Evolutionary conservation across 306 rosid genomes (phyloP), one percentile per base, ranked within the genome.

Genomic region (Gastrolobium bilobum): DNA sequence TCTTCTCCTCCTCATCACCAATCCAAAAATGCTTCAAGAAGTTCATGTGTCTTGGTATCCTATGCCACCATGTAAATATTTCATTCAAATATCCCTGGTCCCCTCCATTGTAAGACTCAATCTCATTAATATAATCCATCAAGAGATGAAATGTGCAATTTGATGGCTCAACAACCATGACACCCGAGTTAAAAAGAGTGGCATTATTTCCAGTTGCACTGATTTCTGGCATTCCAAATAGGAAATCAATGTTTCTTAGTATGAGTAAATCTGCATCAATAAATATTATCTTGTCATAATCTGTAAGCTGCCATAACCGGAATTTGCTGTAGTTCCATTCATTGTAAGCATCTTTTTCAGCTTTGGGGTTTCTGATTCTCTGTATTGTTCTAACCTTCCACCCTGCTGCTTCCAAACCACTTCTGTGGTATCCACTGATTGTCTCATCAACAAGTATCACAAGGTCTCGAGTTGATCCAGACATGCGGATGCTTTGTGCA

Each of bases 291-390:
- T 93, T 95, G 90, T 92, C 98, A 66, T 95, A 95, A 53, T 95
- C 97, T 57, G 97, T 91, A 8, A 95, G 83, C 83, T 95, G 96
- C 99, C 97, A 95, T 51, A 95, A 74, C 75, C 99, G 80, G 79
- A 95, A 95, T 79, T 95, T 95, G 94, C 99, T 95, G 88, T 93
- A 93, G 85, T 95, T 95, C 98, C 98, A 95, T 54, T 93, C 99
- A 34, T 93, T 95, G 85, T 95, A 95, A 11, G 99, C 98, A 83
- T 93, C 97, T 77, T 91, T 93, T 66, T 91, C 99, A 34, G 98
- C 99, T 84, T 92, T 93, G 1, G 99, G 99, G 76, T 95, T 95
- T 76, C 99, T 86, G 64, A 95, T 95, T 64, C 98, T 90, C 70
- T 90, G 84, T 15, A 95, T 95, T 15, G 88, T 86, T 75, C 92